These are phyloP conservation scores for Trametes elegans DNA, from an alignment of 768 basidiomycete genomes.

Conservation along the genomic window DNA sequence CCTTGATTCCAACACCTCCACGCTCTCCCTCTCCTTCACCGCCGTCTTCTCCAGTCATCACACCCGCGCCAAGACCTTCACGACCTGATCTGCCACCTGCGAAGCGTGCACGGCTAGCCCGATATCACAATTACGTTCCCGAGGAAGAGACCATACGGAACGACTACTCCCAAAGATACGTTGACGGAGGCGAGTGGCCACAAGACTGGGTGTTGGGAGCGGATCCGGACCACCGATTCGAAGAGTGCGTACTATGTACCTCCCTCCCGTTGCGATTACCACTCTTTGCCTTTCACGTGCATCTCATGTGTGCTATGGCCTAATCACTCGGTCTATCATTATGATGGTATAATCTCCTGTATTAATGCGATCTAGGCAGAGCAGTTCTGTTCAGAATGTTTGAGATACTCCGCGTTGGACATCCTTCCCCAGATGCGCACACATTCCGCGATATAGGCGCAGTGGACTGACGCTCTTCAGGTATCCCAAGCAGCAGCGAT, in stretches of 20 bases:
- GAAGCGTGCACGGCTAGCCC: conserved; percentile 67
- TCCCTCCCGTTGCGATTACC: not conserved
- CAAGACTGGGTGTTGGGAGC: conserved; percentile 92
- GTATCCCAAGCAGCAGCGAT: conserved; percentile 90
- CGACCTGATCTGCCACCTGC: conserved; percentile 58
- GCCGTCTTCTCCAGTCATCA: conserved; percentile 41
- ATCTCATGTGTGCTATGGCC: too few relatives aligned
- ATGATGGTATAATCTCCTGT: too few relatives aligned
- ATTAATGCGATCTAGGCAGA: too few relatives aligned
- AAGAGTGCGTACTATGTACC: conserved; percentile 70
- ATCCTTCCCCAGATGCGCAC: too few relatives aligned
- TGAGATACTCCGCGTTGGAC: too few relatives aligned
- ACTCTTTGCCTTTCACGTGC: too few relatives aligned
- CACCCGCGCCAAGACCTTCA: conserved; percentile 38
- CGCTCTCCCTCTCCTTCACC: conserved; percentile 50
- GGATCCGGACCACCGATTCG: conserved; percentile 83
- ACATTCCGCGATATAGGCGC: too few relatives aligned
- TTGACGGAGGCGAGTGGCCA: conserved; percentile 89
- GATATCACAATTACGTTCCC: conserved; percentile 81
- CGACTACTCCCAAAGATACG: conserved; percentile 90
- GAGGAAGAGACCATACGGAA: conserved; percentile 97
- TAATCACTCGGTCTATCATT: too few relatives aligned
- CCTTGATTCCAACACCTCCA: conserved; percentile 57
- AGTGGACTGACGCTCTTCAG: conserved; percentile 42
- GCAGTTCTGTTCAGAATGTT: too few relatives aligned